phyloP scores from a whole-genome alignment of 768 basidiomycete species.

The Kwoniella pini region DNA sequence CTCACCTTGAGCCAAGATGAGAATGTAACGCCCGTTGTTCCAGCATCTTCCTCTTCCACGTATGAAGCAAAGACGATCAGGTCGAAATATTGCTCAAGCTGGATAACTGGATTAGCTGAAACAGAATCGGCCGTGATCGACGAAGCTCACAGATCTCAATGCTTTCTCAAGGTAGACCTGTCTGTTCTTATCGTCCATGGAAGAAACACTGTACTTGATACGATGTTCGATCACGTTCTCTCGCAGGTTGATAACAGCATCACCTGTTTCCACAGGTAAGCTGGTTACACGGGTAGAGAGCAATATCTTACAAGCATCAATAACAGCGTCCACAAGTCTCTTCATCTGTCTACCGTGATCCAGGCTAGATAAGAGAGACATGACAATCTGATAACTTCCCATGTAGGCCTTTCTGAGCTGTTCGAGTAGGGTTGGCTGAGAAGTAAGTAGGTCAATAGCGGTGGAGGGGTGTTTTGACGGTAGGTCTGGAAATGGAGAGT shows the following conservation, averaged over 20 bases:
- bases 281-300: background rate
- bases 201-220: slow-evolving; percentile 79
- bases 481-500: slow-evolving; percentile 59
- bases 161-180: slow-evolving; percentile 41
- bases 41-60: slow-evolving; percentile 63
- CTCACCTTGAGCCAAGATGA: slow-evolving; percentile 80
- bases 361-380: slow-evolving; percentile 88
- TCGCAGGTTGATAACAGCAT: slow-evolving; percentile 86
- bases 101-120: background rate
- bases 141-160: slow-evolving; percentile 37
- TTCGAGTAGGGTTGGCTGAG: slow-evolving; percentile 76
- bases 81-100: slow-evolving; percentile 67
- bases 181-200: slow-evolving; percentile 65
- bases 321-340: slow-evolving; percentile 81
- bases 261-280: slow-evolving; percentile 60
- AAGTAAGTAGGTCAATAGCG: slow-evolving; percentile 79
- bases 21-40: slow-evolving; percentile 67
- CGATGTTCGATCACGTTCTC: slow-evolving; percentile 84
- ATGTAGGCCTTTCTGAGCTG: slow-evolving; percentile 84
- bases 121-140: background rate
- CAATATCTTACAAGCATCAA: slow-evolving; percentile 69
- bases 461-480: slow-evolving; percentile 69
- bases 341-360: slow-evolving; percentile 86
- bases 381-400: slow-evolving; percentile 87
- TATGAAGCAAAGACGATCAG: slow-evolving; percentile 91